These are phyloP conservation scores for Starmerella sirachaensis DNA, from an alignment of 805 yeast genomes.

Conservation along the genomic window DNA sequence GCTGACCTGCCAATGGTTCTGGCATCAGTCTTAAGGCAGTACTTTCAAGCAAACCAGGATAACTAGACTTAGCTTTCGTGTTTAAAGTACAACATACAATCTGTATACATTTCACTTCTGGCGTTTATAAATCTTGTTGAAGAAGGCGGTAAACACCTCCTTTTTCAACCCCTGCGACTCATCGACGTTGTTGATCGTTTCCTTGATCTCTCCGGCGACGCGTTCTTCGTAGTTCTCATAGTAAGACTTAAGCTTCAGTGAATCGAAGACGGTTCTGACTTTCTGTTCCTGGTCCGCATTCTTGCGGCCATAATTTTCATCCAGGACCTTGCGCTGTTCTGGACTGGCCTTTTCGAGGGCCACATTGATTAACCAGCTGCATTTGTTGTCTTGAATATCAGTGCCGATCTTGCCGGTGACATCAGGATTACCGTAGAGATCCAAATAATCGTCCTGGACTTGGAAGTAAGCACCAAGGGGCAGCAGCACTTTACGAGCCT, in stretches of 20 bases:
- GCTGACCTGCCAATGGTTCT: slow-evolving; percentile 85
- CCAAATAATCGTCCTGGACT: slow-evolving; percentile 94
- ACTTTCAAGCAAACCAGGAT: slow-evolving; percentile 37
- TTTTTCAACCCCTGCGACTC: slow-evolving; percentile 89
- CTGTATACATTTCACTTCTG: slow-evolving; percentile 44
- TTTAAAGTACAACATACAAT: neutral
- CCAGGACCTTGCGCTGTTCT: slow-evolving; percentile 72
- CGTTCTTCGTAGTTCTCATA: slow-evolving; percentile 77
- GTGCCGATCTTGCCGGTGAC: slow-evolving; percentile 98
- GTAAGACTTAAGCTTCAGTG: slow-evolving; percentile 55
- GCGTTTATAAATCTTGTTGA: slow-evolving; percentile 88
- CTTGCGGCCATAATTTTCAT: slow-evolving; percentile 82
- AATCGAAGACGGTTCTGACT: slow-evolving; percentile 62
- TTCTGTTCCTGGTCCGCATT: slow-evolving; percentile 52
- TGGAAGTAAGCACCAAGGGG: slow-evolving; percentile 98
- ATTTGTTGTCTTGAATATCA: slow-evolving; percentile 95
- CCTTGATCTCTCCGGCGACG: slow-evolving; percentile 50
- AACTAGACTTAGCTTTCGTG: neutral
- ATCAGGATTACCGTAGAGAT: slow-evolving; percentile 94
- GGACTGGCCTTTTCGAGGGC: slow-evolving; percentile 69
- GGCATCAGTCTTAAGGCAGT: slow-evolving; percentile 79
- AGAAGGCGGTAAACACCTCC: slow-evolving; percentile 72
- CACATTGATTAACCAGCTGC: slow-evolving; percentile 94
- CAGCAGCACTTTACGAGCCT: slow-evolving; percentile 74
- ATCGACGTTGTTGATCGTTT: slow-evolving; percentile 59